Evolutionary conservation across 2,329 filamentous ascomycete species (phyloP).

Genomic region (Chalara sp.): DNA sequence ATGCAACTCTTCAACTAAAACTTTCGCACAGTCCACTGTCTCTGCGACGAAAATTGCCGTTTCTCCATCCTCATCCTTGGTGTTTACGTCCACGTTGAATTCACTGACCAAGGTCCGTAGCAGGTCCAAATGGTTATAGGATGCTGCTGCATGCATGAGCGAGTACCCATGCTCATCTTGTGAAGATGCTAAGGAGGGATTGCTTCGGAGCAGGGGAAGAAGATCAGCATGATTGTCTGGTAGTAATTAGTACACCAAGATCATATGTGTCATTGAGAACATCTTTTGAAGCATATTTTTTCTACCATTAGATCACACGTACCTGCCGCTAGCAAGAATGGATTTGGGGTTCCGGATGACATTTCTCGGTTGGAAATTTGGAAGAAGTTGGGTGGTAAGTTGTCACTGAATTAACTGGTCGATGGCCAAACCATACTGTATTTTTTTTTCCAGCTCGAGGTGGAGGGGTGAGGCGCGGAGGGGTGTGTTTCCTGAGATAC

Average conservation of each 20-base stretch:
- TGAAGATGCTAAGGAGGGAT: conserved; percentile 67
- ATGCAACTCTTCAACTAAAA: conserved; percentile 76
- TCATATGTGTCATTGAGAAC: too few relatives aligned
- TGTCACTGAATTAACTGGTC: too few relatives aligned
- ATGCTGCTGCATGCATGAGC: conserved; percentile 84
- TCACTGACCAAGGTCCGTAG: conserved; percentile 69
- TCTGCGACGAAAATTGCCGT: conserved; percentile 94
- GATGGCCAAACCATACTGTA: too few relatives aligned
- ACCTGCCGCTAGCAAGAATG: conserved; percentile 65
- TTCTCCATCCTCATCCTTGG: conserved; percentile 86
- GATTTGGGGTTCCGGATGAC: conserved; percentile 39
- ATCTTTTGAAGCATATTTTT: too few relatives aligned
- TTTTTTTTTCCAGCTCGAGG: too few relatives aligned
- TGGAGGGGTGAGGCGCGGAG: too few relatives aligned
- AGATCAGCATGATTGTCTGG: conserved; percentile 67
- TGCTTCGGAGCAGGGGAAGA: conserved; percentile 64
- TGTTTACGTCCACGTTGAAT: conserved; percentile 70
- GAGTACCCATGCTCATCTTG: conserved; percentile 95
- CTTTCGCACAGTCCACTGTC: conserved; percentile 67
- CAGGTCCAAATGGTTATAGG: conserved; percentile 81
- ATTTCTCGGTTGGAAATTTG: conserved; percentile 2
- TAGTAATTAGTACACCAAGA: neutral
- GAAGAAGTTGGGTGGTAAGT: neutral
- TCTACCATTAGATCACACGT: too few relatives aligned
- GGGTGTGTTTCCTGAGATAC: too few relatives aligned